Evolutionary conservation across 2,329 filamentous ascomycete species (phyloP).

Genomic region (Apiospora hydei): DNA sequence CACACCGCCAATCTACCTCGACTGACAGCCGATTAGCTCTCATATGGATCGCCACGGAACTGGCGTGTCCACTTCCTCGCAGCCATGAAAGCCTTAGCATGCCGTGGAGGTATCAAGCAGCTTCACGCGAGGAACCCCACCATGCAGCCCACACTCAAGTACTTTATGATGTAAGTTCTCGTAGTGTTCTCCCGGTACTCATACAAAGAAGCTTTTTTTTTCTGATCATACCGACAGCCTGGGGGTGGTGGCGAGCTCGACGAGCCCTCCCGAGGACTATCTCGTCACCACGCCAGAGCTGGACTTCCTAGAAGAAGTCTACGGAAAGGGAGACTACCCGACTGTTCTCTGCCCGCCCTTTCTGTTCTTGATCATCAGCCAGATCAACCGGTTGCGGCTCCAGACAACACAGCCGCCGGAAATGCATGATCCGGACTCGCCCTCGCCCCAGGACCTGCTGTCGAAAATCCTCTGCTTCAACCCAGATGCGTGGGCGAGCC

Average conservation of each 20-base stretch:
- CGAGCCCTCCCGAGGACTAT: constrained; percentile 40
- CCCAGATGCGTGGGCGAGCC: constrained; percentile 37
- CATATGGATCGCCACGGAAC: constrained; percentile 25
- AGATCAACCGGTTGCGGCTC: constrained; percentile 41
- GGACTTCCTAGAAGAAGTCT: constrained; percentile 34
- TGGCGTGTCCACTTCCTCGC: constrained; percentile 44
- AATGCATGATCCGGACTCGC: constrained; percentile 12
- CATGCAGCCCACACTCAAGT: constrained; percentile 27
- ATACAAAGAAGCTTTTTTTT: neutral
- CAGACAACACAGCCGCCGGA: constrained; percentile 25
- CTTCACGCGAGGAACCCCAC: constrained; percentile 12
- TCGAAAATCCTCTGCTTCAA: constrained; percentile 38
- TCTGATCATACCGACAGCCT: constrained; percentile 30
- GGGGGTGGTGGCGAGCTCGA: constrained; percentile 43
- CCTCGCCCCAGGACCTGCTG: constrained; percentile 33
- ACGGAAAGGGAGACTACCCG: constrained; percentile 31
- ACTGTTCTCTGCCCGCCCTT: constrained; percentile 37
- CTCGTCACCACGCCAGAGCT: constrained; percentile 30
- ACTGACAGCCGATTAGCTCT: neutral
- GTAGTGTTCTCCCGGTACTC: neutral
- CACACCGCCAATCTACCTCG: too few species aligned
- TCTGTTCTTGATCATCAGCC: constrained; percentile 38
- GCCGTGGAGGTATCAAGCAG: constrained; percentile 40
- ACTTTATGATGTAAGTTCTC: constrained; percentile 37
- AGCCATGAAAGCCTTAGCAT: constrained; percentile 37